Percentiles rank a stretch among this genome's conserved stretches.
Evolutionary conservation across 148 eudicot species (phyloP).

Genomic region (Rhododendron williamsianum): DNA sequence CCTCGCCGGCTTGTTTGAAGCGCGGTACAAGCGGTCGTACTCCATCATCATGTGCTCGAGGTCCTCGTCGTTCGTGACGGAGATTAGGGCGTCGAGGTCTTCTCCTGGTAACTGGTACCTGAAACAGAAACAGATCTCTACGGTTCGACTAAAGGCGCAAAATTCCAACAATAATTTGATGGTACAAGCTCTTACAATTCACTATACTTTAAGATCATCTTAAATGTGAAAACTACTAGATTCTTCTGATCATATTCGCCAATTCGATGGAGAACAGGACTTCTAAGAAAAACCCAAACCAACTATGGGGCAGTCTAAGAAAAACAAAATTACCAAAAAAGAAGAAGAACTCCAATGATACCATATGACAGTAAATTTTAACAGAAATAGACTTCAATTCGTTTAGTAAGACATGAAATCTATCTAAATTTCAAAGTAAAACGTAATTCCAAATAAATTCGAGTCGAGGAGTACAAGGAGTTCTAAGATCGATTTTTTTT

Average conservation of each 20-base stretch:
- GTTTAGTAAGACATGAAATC: background rate
- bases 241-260: background rate
- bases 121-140: slow-evolving; percentile 13
- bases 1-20: slow-evolving; percentile 39
- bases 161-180: background rate
- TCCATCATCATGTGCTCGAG: slow-evolving; percentile 69
- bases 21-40: slow-evolving; percentile 42
- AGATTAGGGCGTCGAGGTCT: slow-evolving; percentile 60
- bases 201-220: background rate
- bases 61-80: slow-evolving; percentile 68
- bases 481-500: background rate
- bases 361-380: background rate
- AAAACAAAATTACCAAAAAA: too few species aligned
- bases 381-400: background rate
- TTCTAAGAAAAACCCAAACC: too few species aligned
- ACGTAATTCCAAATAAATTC: background rate
- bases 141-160: background rate
- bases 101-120: slow-evolving; percentile 74
- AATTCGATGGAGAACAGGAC: too few species aligned
- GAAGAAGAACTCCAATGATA: too few species aligned
- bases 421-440: background rate
- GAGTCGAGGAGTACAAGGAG: background rate
- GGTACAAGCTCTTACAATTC: background rate
- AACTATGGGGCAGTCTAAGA: too few species aligned
- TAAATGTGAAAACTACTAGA: background rate